Conservation (phyloP, 257 asterid species). For the Solanum sitiens region DNA sequence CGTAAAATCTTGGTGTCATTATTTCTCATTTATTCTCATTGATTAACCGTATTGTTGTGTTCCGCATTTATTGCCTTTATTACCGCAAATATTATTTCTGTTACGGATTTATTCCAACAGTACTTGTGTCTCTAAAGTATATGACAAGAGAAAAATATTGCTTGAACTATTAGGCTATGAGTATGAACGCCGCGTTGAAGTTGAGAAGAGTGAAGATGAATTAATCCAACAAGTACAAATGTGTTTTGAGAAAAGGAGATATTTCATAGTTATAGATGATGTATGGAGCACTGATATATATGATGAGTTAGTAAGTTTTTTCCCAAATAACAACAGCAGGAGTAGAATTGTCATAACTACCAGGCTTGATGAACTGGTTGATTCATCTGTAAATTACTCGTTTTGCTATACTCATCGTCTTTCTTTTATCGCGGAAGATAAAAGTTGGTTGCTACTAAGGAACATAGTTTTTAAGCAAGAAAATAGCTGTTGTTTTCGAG, state of each 20-base stretch:
- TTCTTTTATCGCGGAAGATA: neutral
- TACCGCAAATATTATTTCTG: no score
- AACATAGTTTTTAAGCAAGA: neutral
- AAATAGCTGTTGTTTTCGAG: neutral
- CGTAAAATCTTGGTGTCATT: no score
- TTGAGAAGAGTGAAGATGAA: neutral
- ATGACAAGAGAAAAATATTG: neutral
- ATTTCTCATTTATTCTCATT: no score
- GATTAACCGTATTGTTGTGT: no score
- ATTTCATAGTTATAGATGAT: slow-evolving; percentile 9
- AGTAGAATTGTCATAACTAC: slow-evolving; percentile 10
- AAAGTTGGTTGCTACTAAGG: neutral
- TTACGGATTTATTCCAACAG: no score
- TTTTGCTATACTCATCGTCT: neutral
- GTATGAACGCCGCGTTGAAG: neutral
- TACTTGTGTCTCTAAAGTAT: slow-evolving; percentile 1
- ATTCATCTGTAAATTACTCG: neutral
- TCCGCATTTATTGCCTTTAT: no score
- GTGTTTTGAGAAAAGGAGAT: neutral
- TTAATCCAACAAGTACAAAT: neutral
- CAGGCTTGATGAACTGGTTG: neutral
- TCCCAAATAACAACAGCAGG: neutral
- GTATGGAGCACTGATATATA: slow-evolving; percentile 2
- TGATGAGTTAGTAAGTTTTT: neutral
- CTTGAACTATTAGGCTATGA: neutral